phyloP scores from a whole-genome alignment of 192 early-diverging fungal genomes.

The Funneliformis mosseae region DNA sequence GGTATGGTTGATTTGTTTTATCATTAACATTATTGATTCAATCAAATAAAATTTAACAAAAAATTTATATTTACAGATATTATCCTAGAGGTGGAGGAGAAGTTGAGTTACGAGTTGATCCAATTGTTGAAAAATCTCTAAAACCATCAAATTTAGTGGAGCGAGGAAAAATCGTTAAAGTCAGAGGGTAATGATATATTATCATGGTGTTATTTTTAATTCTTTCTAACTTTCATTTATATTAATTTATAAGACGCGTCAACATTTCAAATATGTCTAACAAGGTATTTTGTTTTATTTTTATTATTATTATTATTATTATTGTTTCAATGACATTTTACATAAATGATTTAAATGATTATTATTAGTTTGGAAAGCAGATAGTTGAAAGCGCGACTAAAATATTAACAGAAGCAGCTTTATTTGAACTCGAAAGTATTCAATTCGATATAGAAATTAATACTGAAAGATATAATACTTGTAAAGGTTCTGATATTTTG shows the following conservation, averaged over 20 bases:
- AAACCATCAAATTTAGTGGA: conserved; percentile 26
- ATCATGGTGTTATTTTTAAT: not conserved
- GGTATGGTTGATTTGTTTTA: not conserved
- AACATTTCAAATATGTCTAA: not conserved
- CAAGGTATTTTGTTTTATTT: not conserved
- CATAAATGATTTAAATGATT: not conserved
- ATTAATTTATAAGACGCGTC: not conserved
- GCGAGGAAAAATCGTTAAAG: not conserved
- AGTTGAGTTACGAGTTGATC: conserved; percentile 35
- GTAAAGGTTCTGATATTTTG: conserved; percentile 13
- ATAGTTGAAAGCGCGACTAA: not conserved
- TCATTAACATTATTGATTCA: not conserved
- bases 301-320: not conserved
- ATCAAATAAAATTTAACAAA: not conserved
- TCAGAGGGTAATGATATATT: conserved; percentile 21
- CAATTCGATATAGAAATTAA: conserved; percentile 30
- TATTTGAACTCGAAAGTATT: not conserved
- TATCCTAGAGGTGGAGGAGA: conserved; percentile 41
- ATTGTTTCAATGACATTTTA: not conserved
- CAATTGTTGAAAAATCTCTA: conserved; percentile 21
- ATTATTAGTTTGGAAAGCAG: conserved; percentile 10
- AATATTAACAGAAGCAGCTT: not conserved
- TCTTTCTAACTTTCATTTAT: not conserved
- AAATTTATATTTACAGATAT: conserved; percentile 27
- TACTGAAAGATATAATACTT: not conserved